These are phyloP conservation scores for Amylocystis lapponica DNA, from an alignment of 768 basidiomycete genomes.

Conservation along the genomic window DNA sequence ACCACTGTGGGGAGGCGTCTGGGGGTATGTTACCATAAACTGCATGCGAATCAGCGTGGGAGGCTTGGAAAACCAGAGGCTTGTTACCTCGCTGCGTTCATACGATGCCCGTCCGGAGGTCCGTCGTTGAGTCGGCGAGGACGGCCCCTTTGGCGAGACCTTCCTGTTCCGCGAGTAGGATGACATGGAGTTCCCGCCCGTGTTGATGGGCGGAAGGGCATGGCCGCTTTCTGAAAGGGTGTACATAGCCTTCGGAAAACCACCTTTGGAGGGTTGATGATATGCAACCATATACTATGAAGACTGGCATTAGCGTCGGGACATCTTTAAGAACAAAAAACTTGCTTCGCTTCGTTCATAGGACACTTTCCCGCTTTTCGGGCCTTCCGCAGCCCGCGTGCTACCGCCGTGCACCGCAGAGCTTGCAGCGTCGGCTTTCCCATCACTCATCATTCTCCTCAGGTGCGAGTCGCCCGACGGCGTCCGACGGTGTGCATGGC, in stretches of 20 bases:
- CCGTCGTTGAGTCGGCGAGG: conserved; percentile 13
- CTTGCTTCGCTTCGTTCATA: conserved; percentile 26
- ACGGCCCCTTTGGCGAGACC: conserved; percentile 2
- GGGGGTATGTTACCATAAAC: conserved; percentile 20
- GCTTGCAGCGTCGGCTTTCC: not conserved
- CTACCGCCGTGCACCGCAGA: conserved; percentile 3
- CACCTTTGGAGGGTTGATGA: conserved; percentile 11
- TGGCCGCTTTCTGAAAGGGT: conserved; percentile 14
- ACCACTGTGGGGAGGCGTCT: conserved; percentile 21
- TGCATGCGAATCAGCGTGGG: not conserved
- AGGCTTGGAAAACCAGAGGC: not conserved
- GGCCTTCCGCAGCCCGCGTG: not conserved
- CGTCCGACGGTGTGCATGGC: conserved; percentile 15
- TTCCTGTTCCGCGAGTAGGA: conserved; percentile 10
- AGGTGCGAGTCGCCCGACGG: conserved; percentile 10
- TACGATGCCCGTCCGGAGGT: conserved; percentile 15
- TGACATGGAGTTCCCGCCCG: conserved; percentile 5
- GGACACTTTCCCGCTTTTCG: conserved; percentile 5
- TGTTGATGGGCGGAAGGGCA: not conserved
- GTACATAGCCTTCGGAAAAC: conserved; percentile 8
- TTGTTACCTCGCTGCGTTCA: conserved; percentile 25
- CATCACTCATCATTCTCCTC: conserved; percentile 15
- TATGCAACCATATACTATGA: conserved; percentile 24
- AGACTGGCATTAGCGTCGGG: not conserved
- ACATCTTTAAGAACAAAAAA: not conserved